phyloP scores from a whole-genome alignment of 108 stramenopile genomes.

The Phaeodactylum tricornutum region DNA sequence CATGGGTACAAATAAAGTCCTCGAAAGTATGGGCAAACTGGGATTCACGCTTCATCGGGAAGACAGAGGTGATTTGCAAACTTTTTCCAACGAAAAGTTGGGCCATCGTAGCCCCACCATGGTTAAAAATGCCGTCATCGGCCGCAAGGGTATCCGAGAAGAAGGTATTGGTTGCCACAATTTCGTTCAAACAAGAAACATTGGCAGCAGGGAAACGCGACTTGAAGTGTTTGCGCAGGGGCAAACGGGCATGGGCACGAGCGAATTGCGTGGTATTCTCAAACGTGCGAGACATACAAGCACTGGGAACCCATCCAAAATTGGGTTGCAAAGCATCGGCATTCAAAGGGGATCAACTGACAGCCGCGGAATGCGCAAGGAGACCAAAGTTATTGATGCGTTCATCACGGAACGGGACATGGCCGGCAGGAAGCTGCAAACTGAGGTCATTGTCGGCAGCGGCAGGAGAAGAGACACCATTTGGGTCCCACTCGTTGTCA shows the following conservation, averaged over 20 bases:
- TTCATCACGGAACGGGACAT: no score
- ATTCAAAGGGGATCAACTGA: no score
- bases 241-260: neutral
- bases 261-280: constrained; percentile 7
- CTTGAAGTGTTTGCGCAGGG: neutral
- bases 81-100: constrained; percentile 11
- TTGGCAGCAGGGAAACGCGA: constrained; percentile 4
- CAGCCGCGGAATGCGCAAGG: no score
- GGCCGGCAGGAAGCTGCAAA: no score
- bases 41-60: constrained; percentile 7
- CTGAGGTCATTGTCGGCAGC: no score
- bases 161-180: constrained; percentile 7
- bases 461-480: no score
- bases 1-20: constrained; percentile 9
- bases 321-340: constrained; percentile 1
- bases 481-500: constrained; percentile 17
- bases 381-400: no score
- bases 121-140: neutral
- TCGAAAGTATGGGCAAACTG: constrained; percentile 8
- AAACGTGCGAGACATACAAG: constrained; percentile 6
- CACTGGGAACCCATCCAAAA: constrained; percentile 5
- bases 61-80: constrained; percentile 1
- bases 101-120: constrained; percentile 2
- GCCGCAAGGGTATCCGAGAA: neutral
- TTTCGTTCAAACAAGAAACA: constrained; percentile 3